These are phyloP conservation scores for Ophiostoma piceae DNA, from an alignment of 2,329 filamentous ascomycete genomes.

Conservation along the genomic window DNA sequence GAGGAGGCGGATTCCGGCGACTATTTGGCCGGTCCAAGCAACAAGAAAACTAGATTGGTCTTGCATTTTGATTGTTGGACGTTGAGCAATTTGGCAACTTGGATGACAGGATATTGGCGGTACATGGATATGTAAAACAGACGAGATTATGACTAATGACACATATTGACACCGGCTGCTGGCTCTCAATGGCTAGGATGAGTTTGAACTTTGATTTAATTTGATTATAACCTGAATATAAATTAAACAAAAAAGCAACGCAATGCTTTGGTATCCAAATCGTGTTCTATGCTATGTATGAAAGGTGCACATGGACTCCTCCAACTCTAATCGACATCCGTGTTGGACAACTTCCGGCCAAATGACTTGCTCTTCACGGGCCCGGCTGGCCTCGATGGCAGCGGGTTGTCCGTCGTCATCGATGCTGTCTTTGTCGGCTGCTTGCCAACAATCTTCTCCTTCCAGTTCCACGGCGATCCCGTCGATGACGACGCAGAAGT, in stretches of 20 bases:
- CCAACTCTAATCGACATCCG: not conserved
- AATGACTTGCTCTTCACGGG: not conserved
- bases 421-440: conserved; percentile 11
- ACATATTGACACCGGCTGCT: not conserved
- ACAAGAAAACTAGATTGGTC: not conserved
- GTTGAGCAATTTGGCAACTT: not conserved
- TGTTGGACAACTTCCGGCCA: not conserved
- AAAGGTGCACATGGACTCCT: not conserved
- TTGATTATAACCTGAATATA: not conserved
- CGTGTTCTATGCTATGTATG: not conserved
- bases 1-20: conserved; percentile 24
- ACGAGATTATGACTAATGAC: conserved; percentile 11
- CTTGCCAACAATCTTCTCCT: conserved; percentile 22
- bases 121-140: not conserved
- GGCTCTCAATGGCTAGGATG: not conserved
- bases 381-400: not conserved
- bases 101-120: not conserved
- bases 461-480: conserved; percentile 21
- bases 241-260: not conserved
- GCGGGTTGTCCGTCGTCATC: not conserved
- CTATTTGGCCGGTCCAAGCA: conserved; percentile 26
- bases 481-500: not conserved
- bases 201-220: not conserved
- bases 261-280: not conserved
- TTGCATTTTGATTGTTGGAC: not conserved